Percentiles rank a stretch among this genome's conserved stretches.
phyloP scores from a whole-genome alignment of 768 basidiomycete species.

The Russula dissimulans region DNA sequence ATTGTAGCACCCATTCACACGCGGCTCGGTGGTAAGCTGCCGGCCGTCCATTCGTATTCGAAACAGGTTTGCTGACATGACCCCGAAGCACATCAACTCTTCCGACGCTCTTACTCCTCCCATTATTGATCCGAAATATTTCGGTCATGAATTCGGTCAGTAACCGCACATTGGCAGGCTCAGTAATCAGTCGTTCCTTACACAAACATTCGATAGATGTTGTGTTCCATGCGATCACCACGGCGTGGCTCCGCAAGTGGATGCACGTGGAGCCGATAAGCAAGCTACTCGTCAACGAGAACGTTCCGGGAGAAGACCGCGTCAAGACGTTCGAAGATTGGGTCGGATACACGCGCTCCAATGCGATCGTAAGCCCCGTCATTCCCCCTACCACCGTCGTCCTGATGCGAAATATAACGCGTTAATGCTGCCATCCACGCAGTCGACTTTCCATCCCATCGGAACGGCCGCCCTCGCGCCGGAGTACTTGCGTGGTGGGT shows the following conservation, averaged over 20 bases:
- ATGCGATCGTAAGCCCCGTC: constrained; percentile 9
- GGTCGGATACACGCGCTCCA: constrained; percentile 11
- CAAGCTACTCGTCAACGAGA: constrained; percentile 9
- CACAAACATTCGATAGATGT: constrained; percentile 17
- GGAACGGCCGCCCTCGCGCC: constrained; percentile 37
- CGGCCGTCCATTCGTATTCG: neutral
- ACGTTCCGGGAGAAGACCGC: constrained; percentile 1
- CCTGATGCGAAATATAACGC: neutral
- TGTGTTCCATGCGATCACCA: constrained; percentile 27
- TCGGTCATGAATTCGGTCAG: constrained; percentile 18
- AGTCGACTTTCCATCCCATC: constrained; percentile 19
- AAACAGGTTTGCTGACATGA: neutral
- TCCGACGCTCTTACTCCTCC: constrained; percentile 29
- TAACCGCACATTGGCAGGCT: neutral
- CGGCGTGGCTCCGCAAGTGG: constrained; percentile 19
- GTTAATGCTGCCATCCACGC: neutral
- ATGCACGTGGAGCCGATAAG: constrained; percentile 16
- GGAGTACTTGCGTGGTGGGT: constrained; percentile 25
- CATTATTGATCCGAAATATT: constrained; percentile 37
- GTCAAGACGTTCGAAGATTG: constrained; percentile 16
- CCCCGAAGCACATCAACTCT: constrained; percentile 25
- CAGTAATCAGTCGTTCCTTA: neutral
- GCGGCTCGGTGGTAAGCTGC: constrained; percentile 14
- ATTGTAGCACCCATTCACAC: constrained; percentile 10
- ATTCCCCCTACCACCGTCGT: too few relatives aligned